Base-by-base conservation (phyloP, 2,329 filamentous ascomycete species). In the Madurella fahalii region DNA sequence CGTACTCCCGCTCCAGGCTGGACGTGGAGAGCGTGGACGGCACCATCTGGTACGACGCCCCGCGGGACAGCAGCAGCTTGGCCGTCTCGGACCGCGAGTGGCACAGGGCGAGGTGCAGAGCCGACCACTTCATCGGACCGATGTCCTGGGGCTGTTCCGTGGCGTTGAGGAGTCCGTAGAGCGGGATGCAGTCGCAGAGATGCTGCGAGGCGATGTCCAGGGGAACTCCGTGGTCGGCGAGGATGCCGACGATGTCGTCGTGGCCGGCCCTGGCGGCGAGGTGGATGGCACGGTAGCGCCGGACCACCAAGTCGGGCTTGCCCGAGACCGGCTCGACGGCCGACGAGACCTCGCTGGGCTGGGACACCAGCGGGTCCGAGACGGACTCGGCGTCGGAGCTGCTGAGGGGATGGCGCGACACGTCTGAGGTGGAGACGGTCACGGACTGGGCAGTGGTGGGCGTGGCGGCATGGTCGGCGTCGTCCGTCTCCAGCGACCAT, bases 81-180 rank as follows among this genome's bases (percentile, higher is more conserved):
- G 65, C 65, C 13, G 64, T 63, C 0, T 58, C 55, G 5, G 50
- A 18, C 25, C 54, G 61, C 8, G 46, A 53, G 44, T 65, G 60
- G 47, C 64, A 68, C 46, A 68, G 63, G 43, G 65, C 64, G 41
- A 60, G 40, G 53, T 68, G 65, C 11, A 68, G 60, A 7, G 65
- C 57, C 5, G 64, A 58, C 63, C 61, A 66, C 2, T 12, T 16
- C 16, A 42, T 47, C 2, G 20, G 31, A 16, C 30, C 30, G 5
- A 18, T 7, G 9, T 47, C 48, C 1, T 25, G 34, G 2, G 62
- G 63, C 40, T 55, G 40, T 30, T 64, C 61, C 4, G 56, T 48
- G 2, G 53, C 50, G 49, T 61, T 63, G 40, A 64, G 45, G 11
- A 65, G 50, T 3, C 63, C 61, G 31, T 54, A 51, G 13, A 59